phyloP scores from a whole-genome alignment of 306 rosid genomes.

The Bauhinia variegata region DNA sequence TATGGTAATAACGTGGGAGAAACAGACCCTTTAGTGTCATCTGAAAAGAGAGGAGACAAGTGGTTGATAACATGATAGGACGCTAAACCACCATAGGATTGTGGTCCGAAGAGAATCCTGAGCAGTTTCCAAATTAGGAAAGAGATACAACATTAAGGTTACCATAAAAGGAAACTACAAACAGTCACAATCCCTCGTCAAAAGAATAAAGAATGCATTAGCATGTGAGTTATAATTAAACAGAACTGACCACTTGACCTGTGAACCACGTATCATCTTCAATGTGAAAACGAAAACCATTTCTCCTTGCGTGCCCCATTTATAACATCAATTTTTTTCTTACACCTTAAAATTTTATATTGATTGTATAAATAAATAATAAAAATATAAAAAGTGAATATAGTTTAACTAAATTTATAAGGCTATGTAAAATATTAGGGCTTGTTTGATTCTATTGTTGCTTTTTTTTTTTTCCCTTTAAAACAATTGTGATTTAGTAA shows the following conservation, averaged over 20 bases:
- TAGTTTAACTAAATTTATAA: too few relatives aligned
- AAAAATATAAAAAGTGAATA: too few relatives aligned
- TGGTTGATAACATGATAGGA: not conserved
- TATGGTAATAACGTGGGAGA: not conserved
- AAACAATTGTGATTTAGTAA: too few relatives aligned
- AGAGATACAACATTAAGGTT: constrained; percentile 29
- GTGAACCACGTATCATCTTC: not conserved
- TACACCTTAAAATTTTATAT: too few relatives aligned
- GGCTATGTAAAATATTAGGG: too few relatives aligned
- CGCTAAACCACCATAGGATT: constrained; percentile 5
- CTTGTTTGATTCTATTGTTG: too few relatives aligned
- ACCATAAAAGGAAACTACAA: constrained; percentile 27
- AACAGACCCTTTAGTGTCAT: not conserved
- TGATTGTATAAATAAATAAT: too few relatives aligned
- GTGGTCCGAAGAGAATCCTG: not conserved
- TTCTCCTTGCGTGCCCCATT: not conserved
- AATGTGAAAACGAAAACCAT: not conserved
- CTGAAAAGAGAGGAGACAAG: not conserved
- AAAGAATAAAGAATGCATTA: constrained; percentile 2
- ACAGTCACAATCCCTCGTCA: constrained; percentile 27
- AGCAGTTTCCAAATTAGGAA: constrained; percentile 13
- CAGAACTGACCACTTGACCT: not conserved
- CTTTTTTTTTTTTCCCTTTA: too few relatives aligned
- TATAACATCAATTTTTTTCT: too few relatives aligned
- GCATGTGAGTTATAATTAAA: constrained; percentile 30